phyloP scores from a whole-genome alignment of 805 yeast genomes.

The Wickerhamomyces chambardii region DNA sequence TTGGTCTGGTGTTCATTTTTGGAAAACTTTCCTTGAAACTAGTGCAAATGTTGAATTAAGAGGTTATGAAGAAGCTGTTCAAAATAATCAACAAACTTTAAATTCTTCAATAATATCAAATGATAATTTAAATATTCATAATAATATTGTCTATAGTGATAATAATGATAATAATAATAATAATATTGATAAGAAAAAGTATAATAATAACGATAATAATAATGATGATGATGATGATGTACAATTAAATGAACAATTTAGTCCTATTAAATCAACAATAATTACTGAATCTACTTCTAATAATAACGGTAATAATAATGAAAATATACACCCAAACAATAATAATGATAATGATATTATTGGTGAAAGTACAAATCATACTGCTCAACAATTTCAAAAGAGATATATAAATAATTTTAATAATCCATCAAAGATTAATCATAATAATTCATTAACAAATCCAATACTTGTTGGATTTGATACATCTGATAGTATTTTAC shows the following conservation, averaged over 20 bases:
- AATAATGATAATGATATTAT: conserved; percentile 2
- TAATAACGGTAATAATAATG: no score
- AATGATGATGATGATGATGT: background rate
- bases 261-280: conserved; percentile 13
- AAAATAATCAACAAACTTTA: conserved; percentile 1
- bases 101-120: no score
- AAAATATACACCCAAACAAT: background rate
- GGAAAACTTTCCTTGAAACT: conserved; percentile 73
- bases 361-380: conserved; percentile 15
- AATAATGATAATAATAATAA: no score
- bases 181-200: no score
- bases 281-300: background rate
- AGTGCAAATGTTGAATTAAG: conserved; percentile 58
- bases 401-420: conserved; percentile 6
- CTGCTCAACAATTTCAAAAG: conserved; percentile 8
- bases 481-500: conserved; percentile 18
- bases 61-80: conserved; percentile 35
- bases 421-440: background rate
- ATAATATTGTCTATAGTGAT: no score
- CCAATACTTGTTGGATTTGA: conserved; percentile 19
- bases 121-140: no score
- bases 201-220: no score
- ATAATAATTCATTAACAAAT: conserved; percentile 5
- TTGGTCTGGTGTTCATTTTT: conserved; percentile 60
- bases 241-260: conserved; percentile 13